These are phyloP conservation scores for Talaromyces thailandensis DNA, from an alignment of 495 filamentous ascomycete species.

Conservation along the genomic window DNA sequence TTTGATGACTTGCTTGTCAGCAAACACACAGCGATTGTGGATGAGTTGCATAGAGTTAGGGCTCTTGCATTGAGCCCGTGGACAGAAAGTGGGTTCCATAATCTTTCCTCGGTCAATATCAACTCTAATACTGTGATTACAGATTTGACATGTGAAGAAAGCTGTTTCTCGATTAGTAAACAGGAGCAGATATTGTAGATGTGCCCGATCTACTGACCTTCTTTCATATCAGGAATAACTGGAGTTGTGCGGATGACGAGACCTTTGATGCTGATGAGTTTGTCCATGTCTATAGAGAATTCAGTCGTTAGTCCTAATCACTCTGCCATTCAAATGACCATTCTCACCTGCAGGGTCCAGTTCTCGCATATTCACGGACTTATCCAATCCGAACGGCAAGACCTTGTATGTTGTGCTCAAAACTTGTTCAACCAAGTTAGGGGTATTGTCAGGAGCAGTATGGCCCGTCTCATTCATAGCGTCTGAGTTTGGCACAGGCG, in stretches of 20 bases:
- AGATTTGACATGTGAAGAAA: conserved; percentile 91
- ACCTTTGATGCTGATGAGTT: conserved; percentile 91
- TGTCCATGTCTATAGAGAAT: conserved; percentile 68
- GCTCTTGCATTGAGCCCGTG: conserved; percentile 70
- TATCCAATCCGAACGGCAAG: conserved; percentile 81
- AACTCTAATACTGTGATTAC: conserved; percentile 82
- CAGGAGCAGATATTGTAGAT: background rate
- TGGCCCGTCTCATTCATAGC: conserved; percentile 34
- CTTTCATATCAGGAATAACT: conserved; percentile 97
- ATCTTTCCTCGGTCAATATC: conserved; percentile 94
- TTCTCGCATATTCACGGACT: conserved; percentile 85
- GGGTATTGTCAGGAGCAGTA: conserved; percentile 32
- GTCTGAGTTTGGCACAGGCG: conserved; percentile 68
- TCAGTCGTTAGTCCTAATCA: conserved; percentile 13
- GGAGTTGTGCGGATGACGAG: conserved; percentile 93
- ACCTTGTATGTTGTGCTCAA: conserved; percentile 72
- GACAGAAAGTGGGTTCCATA: conserved; percentile 84
- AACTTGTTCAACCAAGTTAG: conserved; percentile 55
- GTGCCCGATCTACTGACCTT: conserved; percentile 33
- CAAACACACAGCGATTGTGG: conserved; percentile 91
- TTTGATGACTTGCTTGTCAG: conserved; percentile 98
- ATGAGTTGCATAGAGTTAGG: conserved; percentile 97
- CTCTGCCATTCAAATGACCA: background rate
- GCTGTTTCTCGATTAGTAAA: conserved; percentile 29
- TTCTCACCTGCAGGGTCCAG: conserved; percentile 71